Conservation (phyloP, 2,329 filamentous ascomycete genomes). For the Arachnomyces sp. region DNA sequence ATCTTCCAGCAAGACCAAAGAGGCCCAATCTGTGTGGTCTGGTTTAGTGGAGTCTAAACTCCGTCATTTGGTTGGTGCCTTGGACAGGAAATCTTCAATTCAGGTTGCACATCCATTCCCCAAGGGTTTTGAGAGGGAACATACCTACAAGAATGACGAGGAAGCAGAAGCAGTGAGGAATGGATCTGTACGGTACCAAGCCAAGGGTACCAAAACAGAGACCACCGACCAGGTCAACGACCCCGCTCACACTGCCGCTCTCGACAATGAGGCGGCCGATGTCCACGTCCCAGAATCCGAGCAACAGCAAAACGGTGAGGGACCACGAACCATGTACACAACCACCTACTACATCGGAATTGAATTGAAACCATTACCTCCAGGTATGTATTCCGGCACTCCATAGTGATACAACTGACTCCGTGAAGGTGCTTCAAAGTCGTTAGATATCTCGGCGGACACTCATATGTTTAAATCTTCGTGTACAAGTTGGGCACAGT, state of each 20-base stretch:
- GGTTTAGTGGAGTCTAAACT: constrained; percentile 92
- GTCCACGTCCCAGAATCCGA: constrained; percentile 30
- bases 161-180: constrained; percentile 55
- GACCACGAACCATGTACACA: constrained; percentile 60
- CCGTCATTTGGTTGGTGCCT: constrained; percentile 69
- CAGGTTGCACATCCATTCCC: constrained; percentile 83
- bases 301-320: constrained; percentile 27
- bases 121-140: constrained; percentile 79
- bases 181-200: constrained; percentile 54
- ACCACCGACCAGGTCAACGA: constrained; percentile 45
- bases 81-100: constrained; percentile 74
- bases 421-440: constrained; percentile 35
- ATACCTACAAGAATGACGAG: constrained; percentile 56
- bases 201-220: constrained; percentile 43
- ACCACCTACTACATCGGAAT: constrained; percentile 93
- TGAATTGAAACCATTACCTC: constrained; percentile 61
- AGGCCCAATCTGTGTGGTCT: constrained; percentile 78
- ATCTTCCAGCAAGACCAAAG: constrained; percentile 71
- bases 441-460: constrained; percentile 56
- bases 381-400: constrained; percentile 48
- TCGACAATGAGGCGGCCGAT: constrained; percentile 30
- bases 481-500: constrained; percentile 68
- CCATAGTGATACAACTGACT: constrained; percentile 22
- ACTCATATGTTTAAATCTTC: constrained; percentile 80
- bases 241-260: constrained; percentile 41